phyloP scores from a whole-genome alignment of 1,284 basidiomycete genomes.

The Meira nashicola region DNA sequence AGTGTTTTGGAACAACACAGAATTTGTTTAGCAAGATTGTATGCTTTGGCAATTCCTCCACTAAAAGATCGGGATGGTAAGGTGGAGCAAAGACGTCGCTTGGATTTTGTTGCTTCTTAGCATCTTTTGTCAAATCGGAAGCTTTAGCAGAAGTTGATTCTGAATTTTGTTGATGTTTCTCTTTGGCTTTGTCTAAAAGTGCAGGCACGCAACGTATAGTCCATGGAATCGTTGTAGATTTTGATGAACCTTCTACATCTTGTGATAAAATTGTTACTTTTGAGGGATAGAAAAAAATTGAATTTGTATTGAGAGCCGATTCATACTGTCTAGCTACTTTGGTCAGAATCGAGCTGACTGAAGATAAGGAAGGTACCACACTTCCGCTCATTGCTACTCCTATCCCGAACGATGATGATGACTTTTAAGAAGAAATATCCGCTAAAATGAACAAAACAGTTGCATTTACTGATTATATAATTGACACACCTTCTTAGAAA shows the following conservation, averaged over 20 bases:
- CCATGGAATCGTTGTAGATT: conserved; percentile 22
- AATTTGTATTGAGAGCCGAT: not conserved
- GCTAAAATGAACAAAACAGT: too few species aligned
- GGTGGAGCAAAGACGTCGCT: conserved; percentile 49
- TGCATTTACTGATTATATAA: too few species aligned
- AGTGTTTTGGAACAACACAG: conserved; percentile 47
- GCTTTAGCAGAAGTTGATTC: not conserved
- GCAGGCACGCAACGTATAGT: conserved; percentile 44
- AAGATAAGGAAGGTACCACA: not conserved
- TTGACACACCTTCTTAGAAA: too few species aligned
- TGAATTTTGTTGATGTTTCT: conserved; percentile 3
- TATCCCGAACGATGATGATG: too few species aligned
- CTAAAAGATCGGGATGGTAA: conserved; percentile 47
- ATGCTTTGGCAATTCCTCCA: conserved; percentile 33
- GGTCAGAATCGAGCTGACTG: not conserved
- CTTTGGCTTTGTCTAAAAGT: conserved; percentile 34
- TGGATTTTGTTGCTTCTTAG: conserved; percentile 26
- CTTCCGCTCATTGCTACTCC: too few species aligned
- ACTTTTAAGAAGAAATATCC: too few species aligned
- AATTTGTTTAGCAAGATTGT: conserved; percentile 49
- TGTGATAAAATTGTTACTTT: not conserved
- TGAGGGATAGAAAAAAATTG: conserved; percentile 3
- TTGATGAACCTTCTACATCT: not conserved
- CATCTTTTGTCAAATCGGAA: not conserved
- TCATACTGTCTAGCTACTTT: conserved; percentile 1